These are phyloP conservation scores for Eucalyptus cloeziana DNA, from an alignment of 345 rosid genomes.

Conservation along the genomic window DNA sequence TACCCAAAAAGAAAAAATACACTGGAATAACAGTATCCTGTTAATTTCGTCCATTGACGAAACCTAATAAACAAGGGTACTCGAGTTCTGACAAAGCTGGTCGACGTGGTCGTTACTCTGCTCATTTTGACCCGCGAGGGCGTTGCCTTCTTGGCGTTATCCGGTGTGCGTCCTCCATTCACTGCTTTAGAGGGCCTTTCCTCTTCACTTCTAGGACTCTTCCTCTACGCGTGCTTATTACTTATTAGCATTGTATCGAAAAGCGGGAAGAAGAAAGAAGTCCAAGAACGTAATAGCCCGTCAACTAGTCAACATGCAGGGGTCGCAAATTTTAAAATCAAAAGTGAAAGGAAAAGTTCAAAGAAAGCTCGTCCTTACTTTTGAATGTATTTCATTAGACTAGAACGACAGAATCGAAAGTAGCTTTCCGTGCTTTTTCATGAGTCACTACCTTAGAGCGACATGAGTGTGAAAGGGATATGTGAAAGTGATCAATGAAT, in stretches of 20 bases:
- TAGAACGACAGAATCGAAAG: too few species aligned
- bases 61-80: background rate
- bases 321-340: background rate
- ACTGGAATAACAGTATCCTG: too few species aligned
- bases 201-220: background rate
- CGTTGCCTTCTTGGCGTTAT: background rate
- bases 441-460: too few species aligned
- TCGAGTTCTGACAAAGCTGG: too few species aligned
- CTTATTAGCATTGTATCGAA: background rate
- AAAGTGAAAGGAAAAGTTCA: background rate
- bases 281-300: background rate
- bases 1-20: too few species aligned
- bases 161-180: background rate
- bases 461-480: accelerated
- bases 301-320: background rate
- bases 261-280: background rate
- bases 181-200: background rate
- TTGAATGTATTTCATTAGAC: too few species aligned
- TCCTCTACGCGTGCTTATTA: background rate
- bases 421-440: background rate
- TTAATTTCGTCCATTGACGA: too few species aligned
- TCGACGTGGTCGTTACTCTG: background rate
- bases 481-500: too few species aligned
- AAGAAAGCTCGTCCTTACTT: background rate
- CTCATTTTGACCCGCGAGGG: background rate